Evolutionary conservation across 139 green algal genomes (phyloP), one percentile per base, ranked within the genome.

Genomic region (Marvania coccoides): DNA sequence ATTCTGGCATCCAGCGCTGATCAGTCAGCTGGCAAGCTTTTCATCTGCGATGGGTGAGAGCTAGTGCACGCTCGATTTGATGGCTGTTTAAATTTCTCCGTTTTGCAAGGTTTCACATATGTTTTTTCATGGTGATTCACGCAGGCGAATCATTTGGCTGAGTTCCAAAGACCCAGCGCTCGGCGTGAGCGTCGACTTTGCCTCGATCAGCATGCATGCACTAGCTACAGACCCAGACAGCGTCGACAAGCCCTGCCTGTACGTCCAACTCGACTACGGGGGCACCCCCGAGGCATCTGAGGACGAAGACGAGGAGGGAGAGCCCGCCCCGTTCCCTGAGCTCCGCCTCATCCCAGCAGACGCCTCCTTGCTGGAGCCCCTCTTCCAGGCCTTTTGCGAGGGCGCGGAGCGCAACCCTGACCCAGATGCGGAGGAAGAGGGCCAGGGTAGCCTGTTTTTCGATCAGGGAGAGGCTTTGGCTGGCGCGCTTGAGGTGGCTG

Each of bases 381-480:
- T 78, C 13, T 78, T 78, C 40, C 39, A 70, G 38, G 63, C 71
- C 13, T 69, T 78, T 14, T 74, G 71, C 48, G 64, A 78, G 6
- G 71, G 71, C n/a, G 71, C 71, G 1, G 51, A 67, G 47, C 46
- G 71, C 33, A 78, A 78, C 65, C 71, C 71, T 24, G 71, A 72
- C 60, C 35, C 6, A 2, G 63, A 69, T 46, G 63, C 37, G 28
- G 70, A 58, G 7, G 69, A 63, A 19, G 51, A 45, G 9, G 48
- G 29, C 2, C 47, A 69, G 23, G 70, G 29, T 7, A 59, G 38
- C 15, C 39, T 72, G 2, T 73, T 78, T 12, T 73, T 65, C 34
- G 46, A 78, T 24, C 31, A 73, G 23, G 63, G 48, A 15, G 64
- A 58, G 3, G 64, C 47, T 31, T 54, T 74, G n/a, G 67, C 67